Percentiles rank a stretch among this genome's conserved stretches.
Conservation (phyloP, 306 rosid genomes). For the Phaseolus lunatus region DNA sequence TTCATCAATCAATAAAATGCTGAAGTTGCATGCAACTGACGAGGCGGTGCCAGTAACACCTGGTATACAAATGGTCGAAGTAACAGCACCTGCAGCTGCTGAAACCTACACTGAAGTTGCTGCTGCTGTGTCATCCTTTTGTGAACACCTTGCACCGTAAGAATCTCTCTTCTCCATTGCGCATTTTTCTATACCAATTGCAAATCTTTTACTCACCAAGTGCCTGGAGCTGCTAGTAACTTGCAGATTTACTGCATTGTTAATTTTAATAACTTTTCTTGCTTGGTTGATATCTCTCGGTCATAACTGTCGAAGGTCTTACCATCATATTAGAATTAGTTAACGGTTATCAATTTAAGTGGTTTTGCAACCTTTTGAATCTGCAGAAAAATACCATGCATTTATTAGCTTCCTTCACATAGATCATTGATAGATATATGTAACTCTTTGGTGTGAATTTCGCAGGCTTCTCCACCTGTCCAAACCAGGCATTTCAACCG, state of each 20-base stretch:
- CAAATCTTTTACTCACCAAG: background rate
- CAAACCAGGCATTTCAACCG: slow-evolving; percentile 90
- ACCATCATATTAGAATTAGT: background rate
- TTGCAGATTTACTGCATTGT: background rate
- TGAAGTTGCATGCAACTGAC: slow-evolving; percentile 85
- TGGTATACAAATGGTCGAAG: slow-evolving; percentile 94
- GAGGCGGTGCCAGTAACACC: slow-evolving; percentile 92
- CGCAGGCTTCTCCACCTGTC: slow-evolving; percentile 94
- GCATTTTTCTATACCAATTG: background rate
- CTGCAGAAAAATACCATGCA: slow-evolving; percentile 21
- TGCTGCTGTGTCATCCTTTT: slow-evolving; percentile 77
- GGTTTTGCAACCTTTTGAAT: slow-evolving; percentile 1
- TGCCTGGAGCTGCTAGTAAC: slow-evolving; percentile 1
- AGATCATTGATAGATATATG: slow-evolving; percentile 26
- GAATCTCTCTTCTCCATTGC: slow-evolving; percentile 44
- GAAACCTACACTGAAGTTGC: slow-evolving; percentile 82
- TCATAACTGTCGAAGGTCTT: slow-evolving; percentile 7
- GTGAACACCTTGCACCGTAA: slow-evolving; percentile 99
- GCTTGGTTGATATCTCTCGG: background rate
- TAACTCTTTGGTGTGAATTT: slow-evolving; percentile 44
- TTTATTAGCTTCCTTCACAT: slow-evolving; percentile 18
- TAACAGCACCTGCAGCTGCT: slow-evolving; percentile 88
- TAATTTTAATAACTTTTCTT: background rate
- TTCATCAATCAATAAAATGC: slow-evolving; percentile 89
- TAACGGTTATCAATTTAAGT: background rate